Conservation (phyloP, 257 asterid species). For the Parsonsia alboflavescens region DNA sequence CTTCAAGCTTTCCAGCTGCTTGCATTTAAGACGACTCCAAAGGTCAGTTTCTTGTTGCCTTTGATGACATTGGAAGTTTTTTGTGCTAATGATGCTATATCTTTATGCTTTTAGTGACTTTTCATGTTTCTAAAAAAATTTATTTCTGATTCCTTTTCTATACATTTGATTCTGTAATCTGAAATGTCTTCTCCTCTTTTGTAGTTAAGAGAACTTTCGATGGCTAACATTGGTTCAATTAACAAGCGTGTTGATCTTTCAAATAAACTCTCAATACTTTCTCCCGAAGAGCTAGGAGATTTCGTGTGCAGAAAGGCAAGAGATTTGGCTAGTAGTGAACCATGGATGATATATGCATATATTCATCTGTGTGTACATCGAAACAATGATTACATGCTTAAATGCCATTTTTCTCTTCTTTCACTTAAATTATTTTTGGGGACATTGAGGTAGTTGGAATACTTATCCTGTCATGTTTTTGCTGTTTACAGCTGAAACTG, state of each 20-base stretch:
- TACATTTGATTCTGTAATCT: background rate
- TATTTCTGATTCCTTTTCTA: background rate
- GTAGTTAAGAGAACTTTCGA: slow-evolving; percentile 86
- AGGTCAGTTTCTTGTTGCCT: slow-evolving; percentile 37
- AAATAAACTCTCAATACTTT: slow-evolving; percentile 71
- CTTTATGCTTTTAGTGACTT: background rate
- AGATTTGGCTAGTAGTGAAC: slow-evolving; percentile 19
- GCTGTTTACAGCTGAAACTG: slow-evolving; percentile 66
- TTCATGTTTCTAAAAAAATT: background rate
- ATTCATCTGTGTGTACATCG: no score
- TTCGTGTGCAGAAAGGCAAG: slow-evolving; percentile 85
- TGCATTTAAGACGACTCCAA: slow-evolving; percentile 79
- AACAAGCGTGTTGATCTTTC: slow-evolving; percentile 83
- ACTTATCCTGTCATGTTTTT: slow-evolving; percentile 1
- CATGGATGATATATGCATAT: background rate
- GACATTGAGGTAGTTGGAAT: background rate
- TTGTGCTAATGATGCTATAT: background rate
- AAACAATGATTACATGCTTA: background rate
- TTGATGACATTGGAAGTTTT: slow-evolving; percentile 1
- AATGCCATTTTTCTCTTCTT: background rate
- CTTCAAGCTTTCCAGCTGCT: slow-evolving; percentile 91
- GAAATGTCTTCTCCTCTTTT: slow-evolving; percentile 15
- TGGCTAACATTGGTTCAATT: slow-evolving; percentile 89
- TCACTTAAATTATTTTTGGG: background rate
- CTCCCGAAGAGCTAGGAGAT: slow-evolving; percentile 82